Conservation (phyloP, 192 early-diverging fungal genomes). For the Coemansia sp. region DNA sequence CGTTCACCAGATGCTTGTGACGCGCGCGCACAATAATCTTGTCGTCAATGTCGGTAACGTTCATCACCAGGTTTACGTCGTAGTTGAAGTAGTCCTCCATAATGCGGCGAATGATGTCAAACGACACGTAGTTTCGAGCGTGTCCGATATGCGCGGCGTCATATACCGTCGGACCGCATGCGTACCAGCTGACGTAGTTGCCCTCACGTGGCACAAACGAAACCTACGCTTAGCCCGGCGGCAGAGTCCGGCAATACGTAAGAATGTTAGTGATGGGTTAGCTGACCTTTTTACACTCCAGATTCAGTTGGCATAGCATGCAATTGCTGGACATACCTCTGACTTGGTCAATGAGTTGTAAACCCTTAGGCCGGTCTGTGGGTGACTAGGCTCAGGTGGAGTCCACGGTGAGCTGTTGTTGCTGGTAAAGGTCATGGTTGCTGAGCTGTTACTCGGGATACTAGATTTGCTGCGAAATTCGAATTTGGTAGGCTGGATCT, state of each 20-base stretch:
- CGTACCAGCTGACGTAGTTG: conserved; percentile 92
- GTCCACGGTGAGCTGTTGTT: conserved; percentile 47
- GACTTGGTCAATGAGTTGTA: conserved; percentile 88
- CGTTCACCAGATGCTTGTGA: conserved; percentile 76
- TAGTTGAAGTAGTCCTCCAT: conserved; percentile 96
- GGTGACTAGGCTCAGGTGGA: conserved; percentile 42
- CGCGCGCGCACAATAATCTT: conserved; percentile 95
- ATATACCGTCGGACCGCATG: conserved; percentile 98
- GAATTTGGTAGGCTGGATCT: background rate
- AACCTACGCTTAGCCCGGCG: conserved; percentile 59
- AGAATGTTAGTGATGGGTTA: background rate
- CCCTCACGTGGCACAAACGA: conserved; percentile 86
- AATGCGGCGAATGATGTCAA: conserved; percentile 93
- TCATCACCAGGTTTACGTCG: conserved; percentile 93
- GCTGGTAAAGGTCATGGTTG: conserved; percentile 39
- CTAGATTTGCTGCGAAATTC: conserved; percentile 8
- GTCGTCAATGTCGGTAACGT: conserved; percentile 99
- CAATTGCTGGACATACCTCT: conserved; percentile 62
- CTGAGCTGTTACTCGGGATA: background rate
- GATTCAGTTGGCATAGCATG: background rate
- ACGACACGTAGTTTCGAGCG: conserved; percentile 89
- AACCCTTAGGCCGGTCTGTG: conserved; percentile 56
- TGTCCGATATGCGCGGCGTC: conserved; percentile 96
- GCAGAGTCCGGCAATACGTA: background rate
- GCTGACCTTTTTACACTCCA: background rate